These are phyloP conservation scores for Catharanthus roseus DNA, from an alignment of 257 asterid species.

Conservation along the genomic window DNA sequence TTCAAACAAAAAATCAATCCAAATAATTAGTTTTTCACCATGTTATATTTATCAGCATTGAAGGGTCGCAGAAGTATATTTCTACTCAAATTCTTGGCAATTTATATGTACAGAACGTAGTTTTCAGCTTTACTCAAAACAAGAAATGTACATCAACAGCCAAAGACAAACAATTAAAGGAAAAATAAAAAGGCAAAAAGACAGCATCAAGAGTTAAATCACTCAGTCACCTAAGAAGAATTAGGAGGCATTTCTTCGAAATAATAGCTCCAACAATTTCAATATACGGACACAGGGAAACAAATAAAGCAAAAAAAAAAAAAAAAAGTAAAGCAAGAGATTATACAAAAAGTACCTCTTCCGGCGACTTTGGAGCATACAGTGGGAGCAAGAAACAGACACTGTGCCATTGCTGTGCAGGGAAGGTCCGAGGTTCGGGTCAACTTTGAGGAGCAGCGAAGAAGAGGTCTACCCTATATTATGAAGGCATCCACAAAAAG, in stretches of 20 bases:
- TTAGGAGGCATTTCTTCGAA: background rate
- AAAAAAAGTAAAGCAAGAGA: background rate
- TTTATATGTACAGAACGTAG: background rate
- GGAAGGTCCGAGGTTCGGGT: background rate
- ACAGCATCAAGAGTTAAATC: background rate
- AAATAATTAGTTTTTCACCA: too few relatives aligned
- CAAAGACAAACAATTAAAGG: too few relatives aligned
- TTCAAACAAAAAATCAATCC: background rate
- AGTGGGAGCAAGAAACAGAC: background rate
- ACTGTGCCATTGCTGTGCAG: conserved; percentile 9
- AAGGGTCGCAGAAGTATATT: too few relatives aligned
- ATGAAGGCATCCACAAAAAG: background rate
- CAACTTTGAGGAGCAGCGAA: background rate
- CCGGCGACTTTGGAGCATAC: conserved; percentile 6
- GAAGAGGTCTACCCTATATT: background rate
- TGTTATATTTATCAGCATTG: background rate
- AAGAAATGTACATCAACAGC: background rate
- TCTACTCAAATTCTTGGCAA: background rate
- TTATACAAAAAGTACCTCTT: background rate
- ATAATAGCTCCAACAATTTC: background rate
- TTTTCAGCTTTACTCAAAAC: background rate
- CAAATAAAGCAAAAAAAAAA: too few relatives aligned
- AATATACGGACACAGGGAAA: background rate
- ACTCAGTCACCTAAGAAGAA: background rate
- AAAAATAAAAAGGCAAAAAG: background rate